Evolutionary conservation across 352 stramenopile species (phyloP).

Genomic region (Phytophthora foliorum): DNA sequence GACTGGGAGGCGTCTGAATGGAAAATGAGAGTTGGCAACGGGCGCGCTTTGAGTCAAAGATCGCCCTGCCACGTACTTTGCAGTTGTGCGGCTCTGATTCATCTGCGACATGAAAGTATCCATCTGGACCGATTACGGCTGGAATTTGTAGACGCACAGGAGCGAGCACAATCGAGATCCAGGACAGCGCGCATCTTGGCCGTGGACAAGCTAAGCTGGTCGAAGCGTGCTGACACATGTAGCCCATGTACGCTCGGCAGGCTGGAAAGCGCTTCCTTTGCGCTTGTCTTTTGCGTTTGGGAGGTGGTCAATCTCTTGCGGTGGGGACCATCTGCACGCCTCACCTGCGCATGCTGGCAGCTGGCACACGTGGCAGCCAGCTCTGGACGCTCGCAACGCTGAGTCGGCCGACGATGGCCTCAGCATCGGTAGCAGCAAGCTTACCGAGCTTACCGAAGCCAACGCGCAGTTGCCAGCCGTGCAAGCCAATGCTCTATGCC

Average conservation of each 20-base stretch:
- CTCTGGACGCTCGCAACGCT: neutral
- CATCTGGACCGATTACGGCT: slow-evolving; percentile 29
- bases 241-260: neutral
- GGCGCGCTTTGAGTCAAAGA: slow-evolving; percentile 19
- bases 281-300: neutral
- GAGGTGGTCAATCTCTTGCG: neutral
- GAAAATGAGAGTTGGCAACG: slow-evolving; percentile 4
- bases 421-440: too few relatives aligned
- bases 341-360: too few relatives aligned
- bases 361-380: neutral
- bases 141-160: slow-evolving; percentile 9
- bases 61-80: slow-evolving; percentile 6
- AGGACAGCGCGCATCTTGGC: neutral
- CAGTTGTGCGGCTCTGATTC: slow-evolving; percentile 13
- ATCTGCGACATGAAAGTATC: slow-evolving; percentile 37
- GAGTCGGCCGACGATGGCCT: neutral
- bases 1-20: slow-evolving; percentile 1
- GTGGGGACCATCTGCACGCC: too few relatives aligned
- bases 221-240: too few relatives aligned
- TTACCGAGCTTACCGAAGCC: too few relatives aligned
- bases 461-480: too few relatives aligned
- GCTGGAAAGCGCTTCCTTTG: neutral
- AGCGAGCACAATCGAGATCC: slow-evolving; percentile 8
- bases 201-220: too few relatives aligned
- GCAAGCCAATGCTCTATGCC: neutral